These are phyloP conservation scores for Entamoeba moshkovskii DNA, from an alignment of 208 protist species.

Conservation along the genomic window DNA sequence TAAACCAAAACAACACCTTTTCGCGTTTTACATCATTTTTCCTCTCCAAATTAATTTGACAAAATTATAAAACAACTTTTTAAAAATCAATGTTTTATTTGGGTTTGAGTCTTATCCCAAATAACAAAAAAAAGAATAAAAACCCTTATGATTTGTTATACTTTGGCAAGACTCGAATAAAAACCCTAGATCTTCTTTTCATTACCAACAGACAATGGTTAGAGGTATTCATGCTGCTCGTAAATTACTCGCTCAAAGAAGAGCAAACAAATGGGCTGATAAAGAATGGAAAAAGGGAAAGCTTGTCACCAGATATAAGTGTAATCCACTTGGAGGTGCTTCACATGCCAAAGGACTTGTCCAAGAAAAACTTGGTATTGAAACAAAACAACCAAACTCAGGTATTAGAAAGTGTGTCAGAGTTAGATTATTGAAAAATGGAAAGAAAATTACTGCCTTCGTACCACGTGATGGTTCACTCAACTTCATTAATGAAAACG, in stretches of 20 bases:
- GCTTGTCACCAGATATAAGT: conserved; percentile 76
- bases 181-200: background rate
- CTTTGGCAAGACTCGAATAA: too few species aligned
- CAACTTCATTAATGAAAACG: conserved; percentile 95
- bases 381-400: conserved; percentile 99
- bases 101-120: too few species aligned
- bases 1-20: too few species aligned
- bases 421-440: conserved; percentile 99
- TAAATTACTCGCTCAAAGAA: conserved; percentile 75
- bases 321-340: conserved; percentile 85
- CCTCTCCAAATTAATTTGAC: too few species aligned
- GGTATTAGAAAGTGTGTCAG: conserved; percentile 98
- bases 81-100: too few species aligned
- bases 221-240: conserved; percentile 82
- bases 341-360: conserved; percentile 97
- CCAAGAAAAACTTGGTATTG: conserved; percentile 63
- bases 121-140: too few species aligned
- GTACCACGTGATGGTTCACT: conserved; percentile 95
- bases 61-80: too few species aligned
- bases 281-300: conserved; percentile 89
- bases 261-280: conserved; percentile 81
- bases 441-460: conserved; percentile 98
- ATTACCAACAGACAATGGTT: conserved; percentile 62
- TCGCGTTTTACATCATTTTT: too few species aligned
- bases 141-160: too few species aligned